Evolutionary conservation across 2,329 filamentous ascomycete species (phyloP), one percentile per base, ranked within the genome.

Genomic region (Colletotrichum sp.): DNA sequence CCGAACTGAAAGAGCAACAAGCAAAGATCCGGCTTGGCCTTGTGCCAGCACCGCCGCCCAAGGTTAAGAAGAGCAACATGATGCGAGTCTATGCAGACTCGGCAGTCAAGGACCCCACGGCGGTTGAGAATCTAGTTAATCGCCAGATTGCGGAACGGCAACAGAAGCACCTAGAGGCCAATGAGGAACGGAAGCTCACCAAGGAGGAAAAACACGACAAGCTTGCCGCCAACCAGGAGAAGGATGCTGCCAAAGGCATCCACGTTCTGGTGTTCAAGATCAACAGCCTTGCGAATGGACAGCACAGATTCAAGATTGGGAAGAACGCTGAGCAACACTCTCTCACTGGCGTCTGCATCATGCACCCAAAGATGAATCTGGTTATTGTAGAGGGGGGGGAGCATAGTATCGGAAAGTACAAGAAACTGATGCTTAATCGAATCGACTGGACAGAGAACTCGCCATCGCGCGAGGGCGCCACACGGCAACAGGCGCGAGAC

Each of bases 41-140:
- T 16, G 94, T 96, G 75, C 95, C 96, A 4, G 95, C 96, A 24
- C 96, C 96, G 32, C 94, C 96, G 30, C 96, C 97, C 13, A 99
- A 98, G 85, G 95, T 99, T 79, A 98, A 98, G 86, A 97, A 97
- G 85, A 95, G 94, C 73, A 99, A 99, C 84, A 91, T 99, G 82
- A 99, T 99, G 97, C 94, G 96, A 73, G 97, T 99, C 34, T 78
- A 78, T n/a, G 76, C 76, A 16, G 76, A 78, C n/a, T 75, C 76
- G 84, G 90, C 90, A 21, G 96, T 99, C 78, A 97, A 98, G 82
- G 97, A 99, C 85, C 97, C 97, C 8, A 99, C 97, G 1, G 97
- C 97, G 5, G 97, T 99, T 61, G 97, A 99, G 86, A 95, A 96
- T 66, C 93, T 95, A 28, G 97, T 99, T 67, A 98, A 97, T 83